Conservation (phyloP, 768 basidiomycete species). For the Polyporus arcularius region DNA sequence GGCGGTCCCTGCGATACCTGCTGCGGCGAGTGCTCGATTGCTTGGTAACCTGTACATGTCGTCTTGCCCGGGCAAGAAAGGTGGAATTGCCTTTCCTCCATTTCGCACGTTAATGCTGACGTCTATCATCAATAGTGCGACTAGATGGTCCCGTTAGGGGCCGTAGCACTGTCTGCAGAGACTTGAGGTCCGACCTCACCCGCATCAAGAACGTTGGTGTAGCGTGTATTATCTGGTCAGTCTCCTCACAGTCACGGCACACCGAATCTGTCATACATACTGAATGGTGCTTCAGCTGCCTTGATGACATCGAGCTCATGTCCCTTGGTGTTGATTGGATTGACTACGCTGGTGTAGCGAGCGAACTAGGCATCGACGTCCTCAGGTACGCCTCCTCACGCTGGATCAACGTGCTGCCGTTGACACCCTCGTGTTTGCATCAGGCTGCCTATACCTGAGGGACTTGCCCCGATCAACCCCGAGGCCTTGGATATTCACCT, state of each 20-base stretch:
- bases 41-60: constrained; percentile 89
- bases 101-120: not conserved
- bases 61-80: constrained; percentile 96
- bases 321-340: constrained; percentile 87
- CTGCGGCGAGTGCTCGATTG: not conserved
- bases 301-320: constrained; percentile 82
- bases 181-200: constrained; percentile 72
- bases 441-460: constrained; percentile 89
- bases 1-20: constrained; percentile 4
- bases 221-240: constrained; percentile 81
- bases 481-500: constrained; percentile 67
- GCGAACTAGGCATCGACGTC: constrained; percentile 71
- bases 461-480: constrained; percentile 69
- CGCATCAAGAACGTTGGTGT: constrained; percentile 77
- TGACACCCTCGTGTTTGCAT: not conserved
- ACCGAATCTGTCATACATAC: too few relatives aligned
- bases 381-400: constrained; percentile 54
- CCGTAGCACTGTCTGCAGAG: constrained; percentile 79
- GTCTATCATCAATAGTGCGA: constrained; percentile 48
- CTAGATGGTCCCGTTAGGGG: constrained; percentile 76
- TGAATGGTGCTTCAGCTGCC: constrained; percentile 51
- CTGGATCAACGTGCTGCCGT: not conserved
- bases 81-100: constrained; percentile 33
- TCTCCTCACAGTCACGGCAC: not conserved
- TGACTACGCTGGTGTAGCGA: constrained; percentile 68